These are phyloP conservation scores for Ambrosia artemisiifolia DNA, from an alignment of 129 eudicot species.

Conservation along the genomic window DNA sequence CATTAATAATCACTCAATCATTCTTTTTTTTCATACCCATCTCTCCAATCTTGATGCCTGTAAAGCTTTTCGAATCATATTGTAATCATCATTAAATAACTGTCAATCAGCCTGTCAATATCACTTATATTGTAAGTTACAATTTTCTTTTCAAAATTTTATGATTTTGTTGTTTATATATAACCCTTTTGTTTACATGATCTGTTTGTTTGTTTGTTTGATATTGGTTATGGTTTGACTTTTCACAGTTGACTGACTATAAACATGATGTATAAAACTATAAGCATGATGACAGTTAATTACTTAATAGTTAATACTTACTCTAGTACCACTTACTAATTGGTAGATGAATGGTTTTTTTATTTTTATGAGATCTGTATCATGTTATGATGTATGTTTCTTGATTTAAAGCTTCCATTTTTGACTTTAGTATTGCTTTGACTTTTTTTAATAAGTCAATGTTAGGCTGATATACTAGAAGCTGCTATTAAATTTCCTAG, in stretches of 20 bases:
- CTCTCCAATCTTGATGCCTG: constrained; percentile 23
- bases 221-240: constrained; percentile 26
- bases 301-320: background rate
- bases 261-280: background rate
- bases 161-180: background rate
- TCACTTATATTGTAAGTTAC: constrained; percentile 28
- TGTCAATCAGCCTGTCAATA: constrained; percentile 20
- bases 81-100: constrained; percentile 26
- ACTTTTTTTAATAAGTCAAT: constrained; percentile 9
- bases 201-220: constrained; percentile 19
- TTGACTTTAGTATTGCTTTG: constrained; percentile 21
- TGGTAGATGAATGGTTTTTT: constrained; percentile 4
- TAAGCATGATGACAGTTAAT: too few species aligned
- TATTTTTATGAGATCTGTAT: constrained; percentile 1
- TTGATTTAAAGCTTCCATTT: constrained; percentile 33
- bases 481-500: background rate
- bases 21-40: constrained; percentile 14
- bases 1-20: constrained; percentile 7
- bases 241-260: constrained; percentile 3
- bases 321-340: background rate
- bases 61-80: constrained; percentile 24
- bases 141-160: background rate
- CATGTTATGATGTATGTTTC: constrained; percentile 8
- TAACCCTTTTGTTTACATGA: constrained; percentile 19
- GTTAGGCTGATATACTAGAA: constrained; percentile 21